A percentile compares a stretch with the other conserved stretches of the same genome.
Conservation (phyloP, 257 asterid genomes). For the Petrea volubilis region DNA sequence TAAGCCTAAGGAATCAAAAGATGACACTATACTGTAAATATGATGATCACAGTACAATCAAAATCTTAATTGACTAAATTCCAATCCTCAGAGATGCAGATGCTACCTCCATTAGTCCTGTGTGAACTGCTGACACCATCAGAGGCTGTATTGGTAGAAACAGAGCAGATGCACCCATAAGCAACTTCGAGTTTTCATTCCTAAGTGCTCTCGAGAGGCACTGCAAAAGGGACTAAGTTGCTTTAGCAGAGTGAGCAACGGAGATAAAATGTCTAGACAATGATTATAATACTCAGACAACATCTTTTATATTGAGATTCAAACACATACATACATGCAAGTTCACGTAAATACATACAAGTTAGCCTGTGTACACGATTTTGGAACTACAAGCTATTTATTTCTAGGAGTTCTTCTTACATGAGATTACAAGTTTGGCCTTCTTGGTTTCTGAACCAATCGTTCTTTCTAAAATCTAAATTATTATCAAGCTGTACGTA, state of each 20-base stretch:
- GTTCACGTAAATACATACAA: not conserved
- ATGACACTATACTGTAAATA: not conserved
- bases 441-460: not conserved
- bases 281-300: not conserved
- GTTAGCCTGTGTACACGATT: not conserved
- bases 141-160: slow-evolving; percentile 71
- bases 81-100: not conserved
- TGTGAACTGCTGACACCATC: slow-evolving; percentile 80
- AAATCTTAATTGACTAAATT: not conserved
- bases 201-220: slow-evolving; percentile 73
- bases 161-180: slow-evolving; percentile 71
- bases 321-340: not conserved
- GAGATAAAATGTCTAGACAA: not conserved
- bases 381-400: not conserved
- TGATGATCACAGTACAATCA: not conserved
- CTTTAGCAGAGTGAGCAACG: slow-evolving; percentile 7
- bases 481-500: not conserved
- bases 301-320: not conserved
- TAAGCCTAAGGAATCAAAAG: not conserved
- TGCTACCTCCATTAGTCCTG: slow-evolving; percentile 82
- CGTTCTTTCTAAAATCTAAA: not conserved
- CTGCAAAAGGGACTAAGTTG: slow-evolving; percentile 33
- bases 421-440: not conserved
- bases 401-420: not conserved
- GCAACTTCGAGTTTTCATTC: slow-evolving; percentile 61